Percentiles rank a stretch among this genome's conserved stretches.
phyloP scores from a whole-genome alignment of 805 yeast species.

The Candida vartiovaarae region DNA sequence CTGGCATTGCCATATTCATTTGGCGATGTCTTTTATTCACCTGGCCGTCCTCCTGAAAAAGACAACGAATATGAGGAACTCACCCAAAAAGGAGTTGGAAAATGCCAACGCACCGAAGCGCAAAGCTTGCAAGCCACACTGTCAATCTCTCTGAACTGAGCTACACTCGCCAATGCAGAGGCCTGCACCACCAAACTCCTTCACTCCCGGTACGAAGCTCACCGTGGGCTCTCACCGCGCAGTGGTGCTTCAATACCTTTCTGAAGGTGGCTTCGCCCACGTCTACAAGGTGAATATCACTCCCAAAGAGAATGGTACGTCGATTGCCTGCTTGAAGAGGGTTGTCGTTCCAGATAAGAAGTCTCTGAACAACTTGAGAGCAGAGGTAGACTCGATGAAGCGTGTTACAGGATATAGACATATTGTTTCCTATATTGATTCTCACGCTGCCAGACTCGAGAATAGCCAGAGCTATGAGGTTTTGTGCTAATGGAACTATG shows the following conservation, averaged over 20 bases:
- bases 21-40: too few relatives aligned
- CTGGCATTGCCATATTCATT: too few relatives aligned
- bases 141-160: too few relatives aligned
- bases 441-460: constrained; percentile 78
- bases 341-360: constrained; percentile 93
- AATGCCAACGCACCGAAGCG: too few relatives aligned
- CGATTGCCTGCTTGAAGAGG: constrained; percentile 78
- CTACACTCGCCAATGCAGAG: constrained; percentile 6
- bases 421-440: constrained; percentile 87
- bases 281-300: constrained; percentile 74
- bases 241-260: constrained; percentile 61
- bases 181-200: constrained; percentile 50
- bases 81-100: too few relatives aligned
- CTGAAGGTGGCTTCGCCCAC: constrained; percentile 94
- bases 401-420: constrained; percentile 69
- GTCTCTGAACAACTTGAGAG: constrained; percentile 73
- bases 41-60: too few relatives aligned
- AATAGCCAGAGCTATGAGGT: constrained; percentile 62
- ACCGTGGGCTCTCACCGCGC: constrained; percentile 81
- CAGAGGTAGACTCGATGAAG: constrained; percentile 97
- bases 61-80: too few relatives aligned
- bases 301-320: constrained; percentile 48
- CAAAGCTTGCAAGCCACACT: too few relatives aligned
- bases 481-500: constrained; percentile 75
- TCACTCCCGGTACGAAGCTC: constrained; percentile 67